These are phyloP conservation scores for Paraphaeosphaeria minitans DNA, from an alignment of 2,329 filamentous ascomycete genomes.

Conservation along the genomic window DNA sequence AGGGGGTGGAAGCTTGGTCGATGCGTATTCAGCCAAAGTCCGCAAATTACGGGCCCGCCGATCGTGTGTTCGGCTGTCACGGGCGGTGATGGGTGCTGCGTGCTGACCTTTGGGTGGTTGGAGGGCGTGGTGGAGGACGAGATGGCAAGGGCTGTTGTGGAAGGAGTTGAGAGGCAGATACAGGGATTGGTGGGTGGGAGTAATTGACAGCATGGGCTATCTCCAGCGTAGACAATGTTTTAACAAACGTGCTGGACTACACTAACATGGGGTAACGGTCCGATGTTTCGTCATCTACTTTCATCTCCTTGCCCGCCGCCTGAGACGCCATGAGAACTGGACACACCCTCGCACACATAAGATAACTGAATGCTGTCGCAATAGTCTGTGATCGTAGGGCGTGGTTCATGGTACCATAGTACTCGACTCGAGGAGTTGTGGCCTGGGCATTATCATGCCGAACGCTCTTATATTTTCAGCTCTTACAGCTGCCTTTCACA, in stretches of 20 bases:
- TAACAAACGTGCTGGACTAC: neutral
- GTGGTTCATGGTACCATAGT: no score
- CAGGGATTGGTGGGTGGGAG: constrained; percentile 4
- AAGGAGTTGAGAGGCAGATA: constrained; percentile 14
- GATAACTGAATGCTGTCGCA: no score
- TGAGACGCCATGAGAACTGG: neutral
- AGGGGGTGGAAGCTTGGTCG: constrained; percentile 41
- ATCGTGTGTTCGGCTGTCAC: constrained; percentile 50
- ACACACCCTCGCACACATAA: neutral
- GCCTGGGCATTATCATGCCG: no score
- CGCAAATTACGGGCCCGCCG: constrained; percentile 45
- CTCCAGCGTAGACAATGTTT: no score
- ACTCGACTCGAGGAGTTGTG: no score
- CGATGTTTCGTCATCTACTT: neutral
- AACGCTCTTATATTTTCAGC: no score
- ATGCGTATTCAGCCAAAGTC: constrained; percentile 54
- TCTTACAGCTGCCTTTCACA: no score
- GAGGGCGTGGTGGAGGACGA: constrained; percentile 41
- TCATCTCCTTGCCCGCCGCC: no score
- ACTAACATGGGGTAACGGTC: neutral
- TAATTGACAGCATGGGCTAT: no score
- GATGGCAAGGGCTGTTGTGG: constrained; percentile 28
- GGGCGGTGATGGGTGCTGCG: constrained; percentile 52
- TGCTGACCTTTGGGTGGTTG: constrained; percentile 50
- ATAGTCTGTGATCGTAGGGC: no score